Conservation (phyloP, 2,329 filamentous ascomycete genomes). For the Dryadomyces quercus-mongolicae region DNA sequence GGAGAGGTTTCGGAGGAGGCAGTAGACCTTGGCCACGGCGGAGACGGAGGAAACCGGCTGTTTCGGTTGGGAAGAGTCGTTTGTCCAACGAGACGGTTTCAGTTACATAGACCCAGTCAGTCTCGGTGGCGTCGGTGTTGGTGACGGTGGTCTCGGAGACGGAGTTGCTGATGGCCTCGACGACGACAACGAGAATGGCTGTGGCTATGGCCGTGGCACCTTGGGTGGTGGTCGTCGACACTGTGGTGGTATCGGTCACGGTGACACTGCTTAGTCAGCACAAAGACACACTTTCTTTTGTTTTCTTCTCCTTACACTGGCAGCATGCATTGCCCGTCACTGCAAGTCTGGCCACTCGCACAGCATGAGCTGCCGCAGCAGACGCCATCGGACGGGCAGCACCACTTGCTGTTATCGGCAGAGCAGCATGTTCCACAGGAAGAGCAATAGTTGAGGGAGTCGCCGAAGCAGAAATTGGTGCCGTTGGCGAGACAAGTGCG, state of each 20-base stretch:
- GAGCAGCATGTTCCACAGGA: constrained; percentile 19
- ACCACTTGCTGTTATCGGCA: constrained; percentile 12
- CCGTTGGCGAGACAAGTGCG: constrained; percentile 20
- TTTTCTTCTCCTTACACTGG: background rate
- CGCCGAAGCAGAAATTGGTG: constrained; percentile 21
- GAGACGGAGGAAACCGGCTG: background rate
- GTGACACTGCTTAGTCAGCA: constrained; percentile 10
- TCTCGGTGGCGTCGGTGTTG: constrained; percentile 10
- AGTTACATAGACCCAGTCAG: constrained; percentile 12
- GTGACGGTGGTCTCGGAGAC: constrained; percentile 10
- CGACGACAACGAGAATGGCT: constrained; percentile 10
- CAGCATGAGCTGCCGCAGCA: constrained; percentile 22
- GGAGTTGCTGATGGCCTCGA: constrained; percentile 8
- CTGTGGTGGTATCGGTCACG: constrained; percentile 6
- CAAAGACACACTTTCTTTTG: background rate
- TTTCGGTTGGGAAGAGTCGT: too few species aligned
- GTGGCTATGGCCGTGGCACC: constrained; percentile 6
- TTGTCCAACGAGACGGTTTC: background rate
- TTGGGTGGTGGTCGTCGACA: background rate
- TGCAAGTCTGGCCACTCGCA: constrained; percentile 18
- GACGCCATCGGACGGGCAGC: constrained; percentile 15
- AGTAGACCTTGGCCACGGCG: too few species aligned
- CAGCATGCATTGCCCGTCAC: constrained; percentile 16
- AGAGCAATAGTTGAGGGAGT: constrained; percentile 16
- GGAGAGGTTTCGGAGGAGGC: background rate